Evolutionary conservation across 768 basidiomycete genomes (phyloP).

Genomic region (Lyophyllum shimeji): DNA sequence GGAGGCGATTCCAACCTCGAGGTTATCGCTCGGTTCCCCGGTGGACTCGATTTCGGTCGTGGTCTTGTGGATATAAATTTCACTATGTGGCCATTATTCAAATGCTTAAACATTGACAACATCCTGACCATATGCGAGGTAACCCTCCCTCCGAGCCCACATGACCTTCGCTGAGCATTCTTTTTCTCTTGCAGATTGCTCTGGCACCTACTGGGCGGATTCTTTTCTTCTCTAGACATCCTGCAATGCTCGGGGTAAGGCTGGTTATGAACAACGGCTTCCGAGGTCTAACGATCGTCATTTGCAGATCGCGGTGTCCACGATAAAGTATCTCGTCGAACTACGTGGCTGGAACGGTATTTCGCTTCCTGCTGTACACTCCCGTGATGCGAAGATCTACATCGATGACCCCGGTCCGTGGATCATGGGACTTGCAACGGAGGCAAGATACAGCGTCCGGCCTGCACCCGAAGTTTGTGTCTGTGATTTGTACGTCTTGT

Average conservation of each 20-base stretch:
- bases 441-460: constrained; percentile 77
- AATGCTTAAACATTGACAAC: constrained; percentile 89
- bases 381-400: constrained; percentile 89
- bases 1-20: constrained; percentile 59
- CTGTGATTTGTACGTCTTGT: constrained; percentile 70
- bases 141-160: constrained; percentile 5
- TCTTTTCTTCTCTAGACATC: constrained; percentile 85
- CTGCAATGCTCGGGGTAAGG: constrained; percentile 83
- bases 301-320: constrained; percentile 78
- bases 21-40: constrained; percentile 87
- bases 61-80: constrained; percentile 94
- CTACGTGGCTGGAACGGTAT: constrained; percentile 92
- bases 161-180: constrained; percentile 57
- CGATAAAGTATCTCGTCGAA: constrained; percentile 90
- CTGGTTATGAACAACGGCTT: neutral
- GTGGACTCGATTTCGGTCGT: constrained; percentile 90
- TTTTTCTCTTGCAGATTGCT: constrained; percentile 63
- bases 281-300: constrained; percentile 7
- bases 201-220: constrained; percentile 85
- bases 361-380: constrained; percentile 77
- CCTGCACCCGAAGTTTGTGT: constrained; percentile 82
- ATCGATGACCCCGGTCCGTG: constrained; percentile 97
- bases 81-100: constrained; percentile 96
- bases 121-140: constrained; percentile 93
- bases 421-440: constrained; percentile 88